Evolutionary conservation across 23 red algal species (phyloP), one percentile per base, ranked within the genome.

Genomic region (Chondrus crispus): DNA sequence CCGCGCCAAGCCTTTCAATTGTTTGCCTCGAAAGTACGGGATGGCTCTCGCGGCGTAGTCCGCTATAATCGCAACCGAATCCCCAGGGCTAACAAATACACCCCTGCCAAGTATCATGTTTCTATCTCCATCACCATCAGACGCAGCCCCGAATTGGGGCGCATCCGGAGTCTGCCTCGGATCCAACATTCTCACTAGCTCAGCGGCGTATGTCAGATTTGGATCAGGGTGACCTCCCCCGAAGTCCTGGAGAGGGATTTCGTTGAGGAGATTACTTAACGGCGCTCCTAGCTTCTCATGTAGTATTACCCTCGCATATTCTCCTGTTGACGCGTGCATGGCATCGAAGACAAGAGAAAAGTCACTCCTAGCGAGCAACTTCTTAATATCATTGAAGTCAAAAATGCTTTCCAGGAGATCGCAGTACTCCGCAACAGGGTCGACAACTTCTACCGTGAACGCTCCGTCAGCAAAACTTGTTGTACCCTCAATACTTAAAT

Each of bases 81-180:
- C 97, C 5, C 88, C 84, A 2, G 97, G 93, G n/a, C 79, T 91
- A 7, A 98, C 93, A 77, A 98, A 95, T 14, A 96, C 88, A 14
- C 79, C 58, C 46, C 60, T 60, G 26, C 97, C 95, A 51, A 98
- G 51, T 52, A 98, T 98, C 91, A 98, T 95, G 72, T 95, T 95
- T 32, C 97, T 83, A 85, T 98, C 97, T 48, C 97, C 97, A 90
- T 98, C 97, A 18, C 92, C 95, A 69, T 98, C 97, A 32, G 87
- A 94, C 30, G 93, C 97, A n/a, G 95, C 97, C 13, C 89, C 97
- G 46, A 98, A 79, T 11, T 94, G 70, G 40, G 87, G 92, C 37
- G 91, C 85, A 40, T 68, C 41, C 4, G 75, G 26, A 22, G 55
- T 82, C 51, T 88, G 24, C 14, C 64, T 62, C 22, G 74, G 46